Conservation (phyloP, 768 basidiomycete species). For the Tricholoma sp. region DNA sequence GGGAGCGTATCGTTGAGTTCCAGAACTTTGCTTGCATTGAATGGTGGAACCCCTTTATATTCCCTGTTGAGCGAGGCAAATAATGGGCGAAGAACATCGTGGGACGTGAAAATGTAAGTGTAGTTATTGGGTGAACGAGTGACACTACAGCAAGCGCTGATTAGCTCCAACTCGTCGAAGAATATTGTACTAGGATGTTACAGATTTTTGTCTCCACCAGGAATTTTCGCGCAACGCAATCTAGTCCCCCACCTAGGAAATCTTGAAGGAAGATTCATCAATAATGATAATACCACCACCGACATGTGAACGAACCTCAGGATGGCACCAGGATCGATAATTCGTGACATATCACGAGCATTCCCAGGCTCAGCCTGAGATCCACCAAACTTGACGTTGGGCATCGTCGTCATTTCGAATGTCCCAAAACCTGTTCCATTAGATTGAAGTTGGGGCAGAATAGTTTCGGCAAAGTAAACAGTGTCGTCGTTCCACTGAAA, state of each 20-base stretch:
- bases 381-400: conserved; percentile 12
- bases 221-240: conserved; percentile 30
- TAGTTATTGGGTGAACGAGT: conserved; percentile 16
- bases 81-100: conserved; percentile 24
- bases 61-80: conserved; percentile 28
- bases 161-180: neutral
- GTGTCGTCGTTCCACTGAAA: conserved; percentile 27
- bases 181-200: neutral
- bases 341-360: conserved; percentile 1
- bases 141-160: conserved; percentile 12
- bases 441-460: conserved; percentile 26
- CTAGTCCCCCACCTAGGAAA: conserved; percentile 38
- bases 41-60: conserved; percentile 21
- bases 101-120: conserved; percentile 34
- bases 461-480: conserved; percentile 35
- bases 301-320: conserved; percentile 18
- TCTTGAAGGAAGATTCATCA: conserved; percentile 14
- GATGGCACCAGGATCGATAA: conserved; percentile 23
- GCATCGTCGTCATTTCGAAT: conserved; percentile 17
- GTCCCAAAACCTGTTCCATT: conserved; percentile 35
- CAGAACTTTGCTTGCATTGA: conserved; percentile 18
- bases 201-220: conserved; percentile 6
- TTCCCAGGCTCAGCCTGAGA: neutral
- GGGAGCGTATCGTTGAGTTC: conserved; percentile 21
- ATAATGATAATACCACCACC: neutral